These are phyloP conservation scores for Penicillium sp. DNA, from an alignment of 2,329 filamentous ascomycete species.

Conservation along the genomic window DNA sequence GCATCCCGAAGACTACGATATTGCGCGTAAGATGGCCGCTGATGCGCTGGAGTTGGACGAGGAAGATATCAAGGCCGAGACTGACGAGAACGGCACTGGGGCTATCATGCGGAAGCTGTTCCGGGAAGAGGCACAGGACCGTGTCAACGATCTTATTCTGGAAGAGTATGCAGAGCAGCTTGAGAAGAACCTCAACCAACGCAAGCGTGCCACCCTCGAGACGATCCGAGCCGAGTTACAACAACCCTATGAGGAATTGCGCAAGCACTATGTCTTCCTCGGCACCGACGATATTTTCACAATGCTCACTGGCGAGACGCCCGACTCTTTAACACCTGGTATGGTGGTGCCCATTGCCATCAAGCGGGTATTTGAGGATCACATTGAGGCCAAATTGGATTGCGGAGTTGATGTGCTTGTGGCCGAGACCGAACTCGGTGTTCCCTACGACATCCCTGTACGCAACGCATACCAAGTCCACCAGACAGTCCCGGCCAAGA, in stretches of 20 bases:
- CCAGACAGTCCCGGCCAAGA: slow-evolving; percentile 84
- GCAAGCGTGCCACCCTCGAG: slow-evolving; percentile 92
- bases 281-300: slow-evolving; percentile 81
- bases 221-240: slow-evolving; percentile 93
- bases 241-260: slow-evolving; percentile 89
- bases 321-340: slow-evolving; percentile 75
- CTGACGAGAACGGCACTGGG: slow-evolving; percentile 82
- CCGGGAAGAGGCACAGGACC: slow-evolving; percentile 87
- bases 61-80: slow-evolving; percentile 94
- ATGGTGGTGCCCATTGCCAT: slow-evolving; percentile 93
- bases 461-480: slow-evolving; percentile 73
- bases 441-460: slow-evolving; percentile 65
- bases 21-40: slow-evolving; percentile 96
- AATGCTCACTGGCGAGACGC: slow-evolving; percentile 93
- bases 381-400: slow-evolving; percentile 89
- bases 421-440: slow-evolving; percentile 77
- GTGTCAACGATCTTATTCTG: slow-evolving; percentile 91
- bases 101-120: slow-evolving; percentile 95
- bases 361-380: slow-evolving; percentile 84
- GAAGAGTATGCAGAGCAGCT: slow-evolving; percentile 97
- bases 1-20: slow-evolving; percentile 96
- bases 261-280: slow-evolving; percentile 72
- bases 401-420: slow-evolving; percentile 91
- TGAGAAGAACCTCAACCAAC: slow-evolving; percentile 86
- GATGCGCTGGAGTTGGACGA: slow-evolving; percentile 96